Base-by-base conservation (phyloP, 257 asterid species). In the Nicotiana tomentosiformis region DNA sequence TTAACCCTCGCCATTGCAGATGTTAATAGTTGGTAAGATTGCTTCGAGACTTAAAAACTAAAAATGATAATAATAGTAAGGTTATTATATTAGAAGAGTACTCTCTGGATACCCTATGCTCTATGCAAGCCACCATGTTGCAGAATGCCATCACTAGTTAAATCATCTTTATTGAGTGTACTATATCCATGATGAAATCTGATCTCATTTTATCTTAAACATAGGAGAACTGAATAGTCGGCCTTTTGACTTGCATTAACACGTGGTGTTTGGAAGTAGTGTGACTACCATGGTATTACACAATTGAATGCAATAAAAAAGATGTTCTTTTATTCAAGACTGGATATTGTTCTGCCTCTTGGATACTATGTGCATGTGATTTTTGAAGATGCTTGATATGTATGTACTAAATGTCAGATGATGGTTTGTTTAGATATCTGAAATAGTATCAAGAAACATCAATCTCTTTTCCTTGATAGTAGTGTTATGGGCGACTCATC, bases 11-110 rank as follows among this genome's bases (percentile, higher is more conserved):
- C 89, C 93, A 90, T 89, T 92, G 96, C 97, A 86, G 97, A 97
- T 91, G 92, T 90, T 89, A 87, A 90, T 94, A 92, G 99, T 94
- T 91, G 98, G 99, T 96, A 96, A 96, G 99, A 94, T 90, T 94
- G 97, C 98, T 93, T 94, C 77, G 92, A 89, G 99, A 93, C 98
- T 94, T 87, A 86, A 94, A 92, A 91, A 84, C 92, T 91, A 87
- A 93, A 90, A 87, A 90, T 89, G 89, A 86, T 90, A 87, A 85
- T 90, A 84, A 87, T 90, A 89, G 82, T 84, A 86, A 92, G 76
- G 97, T 89, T 84, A 66, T 84, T 85, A 66, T 80, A 67, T 84
- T 81, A 80, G 81, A 88, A 83, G 78, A 86, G 87, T 86, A 69
- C 78, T 87, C 89, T 89, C 80, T 92, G 92, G 89, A 81, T 95